A percentile compares a stretch with the other conserved stretches of the same genome.
phyloP scores from a whole-genome alignment of 1,284 basidiomycete genomes.

The Ceratobasidium sp. region DNA sequence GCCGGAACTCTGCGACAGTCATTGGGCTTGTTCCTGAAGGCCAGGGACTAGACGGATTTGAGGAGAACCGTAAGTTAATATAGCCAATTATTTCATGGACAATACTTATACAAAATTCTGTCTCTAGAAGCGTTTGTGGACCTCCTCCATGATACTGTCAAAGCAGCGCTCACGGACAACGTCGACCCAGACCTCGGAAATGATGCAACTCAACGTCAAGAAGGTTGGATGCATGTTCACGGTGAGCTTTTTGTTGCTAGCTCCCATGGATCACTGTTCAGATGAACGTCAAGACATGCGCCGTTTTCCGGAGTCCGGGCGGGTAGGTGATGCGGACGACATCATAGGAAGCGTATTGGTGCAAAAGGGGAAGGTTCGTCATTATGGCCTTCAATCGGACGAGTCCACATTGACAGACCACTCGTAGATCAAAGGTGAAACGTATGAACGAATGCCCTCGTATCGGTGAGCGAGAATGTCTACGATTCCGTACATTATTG shows the following conservation, averaged over 20 bases:
- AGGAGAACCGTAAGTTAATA: constrained; percentile 32
- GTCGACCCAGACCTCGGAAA: constrained; percentile 75
- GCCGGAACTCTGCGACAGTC: constrained; percentile 32
- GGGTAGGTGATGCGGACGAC: constrained; percentile 83
- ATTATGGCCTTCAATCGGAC: constrained; percentile 3
- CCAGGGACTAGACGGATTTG: constrained; percentile 25
- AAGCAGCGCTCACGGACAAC: constrained; percentile 66
- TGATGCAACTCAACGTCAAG: constrained; percentile 71
- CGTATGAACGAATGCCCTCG: constrained; percentile 83
- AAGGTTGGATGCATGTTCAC: constrained; percentile 87
- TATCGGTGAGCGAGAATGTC: constrained; percentile 63
- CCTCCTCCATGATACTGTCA: constrained; percentile 71
- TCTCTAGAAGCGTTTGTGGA: constrained; percentile 68
- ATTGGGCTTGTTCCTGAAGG: constrained; percentile 34
- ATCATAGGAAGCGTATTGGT: constrained; percentile 81
- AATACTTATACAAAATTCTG: background rate
- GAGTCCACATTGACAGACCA: background rate
- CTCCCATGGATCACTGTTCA: background rate
- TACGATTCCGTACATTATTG: background rate
- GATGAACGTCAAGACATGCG: constrained; percentile 67
- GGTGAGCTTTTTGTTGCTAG: constrained; percentile 61
- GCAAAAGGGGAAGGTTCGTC: constrained; percentile 71
- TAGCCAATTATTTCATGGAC: background rate
- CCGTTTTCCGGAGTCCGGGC: constrained; percentile 71
- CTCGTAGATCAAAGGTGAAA: constrained; percentile 71